Evolutionary conservation across 768 basidiomycete genomes (phyloP), one percentile per base, ranked within the genome.

Genomic region (Lyophyllum shimeji): DNA sequence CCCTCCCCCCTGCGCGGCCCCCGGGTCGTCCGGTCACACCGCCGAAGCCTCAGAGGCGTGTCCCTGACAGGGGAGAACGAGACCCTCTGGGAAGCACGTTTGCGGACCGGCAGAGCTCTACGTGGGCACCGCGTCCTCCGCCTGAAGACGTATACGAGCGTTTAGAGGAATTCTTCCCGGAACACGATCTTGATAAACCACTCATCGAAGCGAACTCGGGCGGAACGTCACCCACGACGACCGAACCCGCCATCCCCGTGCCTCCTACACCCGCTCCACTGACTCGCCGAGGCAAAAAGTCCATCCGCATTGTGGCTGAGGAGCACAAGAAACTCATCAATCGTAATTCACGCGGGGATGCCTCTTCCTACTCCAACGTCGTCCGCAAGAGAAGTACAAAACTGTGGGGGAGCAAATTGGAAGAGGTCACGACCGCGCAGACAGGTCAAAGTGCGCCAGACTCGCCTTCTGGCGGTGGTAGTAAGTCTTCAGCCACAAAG

Each of bases 181-280:
- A 90, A 60, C 92, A 97, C 67, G 95, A 98, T 65, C 83, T 98
- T 46, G 97, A 98, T 70, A 90, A 94, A 67, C 95, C 95, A 1
- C 89, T 98, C 60, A 90, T 98, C 52, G 96, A 98, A 63, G 85
- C 88, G 29, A 81, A 79, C 39, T 89, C 86, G 3, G 89, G 91
- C 9, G 88, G 89, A 40, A 86, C 87, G 3, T 91, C 90, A 2
- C 90, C 93, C 1, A 89, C 87, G 1, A 69, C 81, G 21, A 75
- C 75, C 8, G 90, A 91, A 27, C 75, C 79, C 9, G 68, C 70
- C 0, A 74, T 75, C 5, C 74, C 75, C 21, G 69, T 76, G 15
- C 74, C 77, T 24, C 68, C 78, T 27, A 63, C 69, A 50, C 60
- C 65, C 17, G 55, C 62, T 7, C 62, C 62, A 7, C 58, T 68